Evolutionary conservation across 1,284 basidiomycete genomes (phyloP), one percentile per base, ranked within the genome.

Genomic region (Salmacisia buchloeana): DNA sequence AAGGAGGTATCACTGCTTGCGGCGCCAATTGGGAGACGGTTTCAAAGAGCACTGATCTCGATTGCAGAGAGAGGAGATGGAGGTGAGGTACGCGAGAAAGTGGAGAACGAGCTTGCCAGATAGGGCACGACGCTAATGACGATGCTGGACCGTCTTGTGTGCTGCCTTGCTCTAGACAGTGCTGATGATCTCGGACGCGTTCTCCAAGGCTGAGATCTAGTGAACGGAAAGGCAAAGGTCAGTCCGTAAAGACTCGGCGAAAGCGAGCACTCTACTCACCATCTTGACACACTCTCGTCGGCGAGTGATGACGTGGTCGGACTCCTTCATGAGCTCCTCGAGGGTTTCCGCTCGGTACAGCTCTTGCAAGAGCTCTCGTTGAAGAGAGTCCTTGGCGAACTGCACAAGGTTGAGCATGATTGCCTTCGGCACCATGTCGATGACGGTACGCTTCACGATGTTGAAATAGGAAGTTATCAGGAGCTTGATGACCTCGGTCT

Each of bases 401-500:
- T 88, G 89, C 59, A 98, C 94, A 33, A 98, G 86, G 27, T 92
- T 97, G 75, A 94, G 84, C 61, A 92, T 89, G 80, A 98, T 96
- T 38, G 94, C 94, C 70, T 83, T 83, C 21, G 96, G 96, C 9
- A 99, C 91, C 93, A 97, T 97, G 82, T 98, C 96, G 79, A 97
- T 97, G 88, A 98, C 93, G 81, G 97, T 94, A 61, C 94, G 89
- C 85, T 98, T 97, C 68, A 97, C 92, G 70, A 78, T 74, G 63
- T 77, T 77, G 39, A 73, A 78, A 68, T 77, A 69, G 29, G 69
- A 74, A 61, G 67, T 69, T 67, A 77, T 75, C 64, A 77, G 70
- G 43, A 88, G 91, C 82, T 81, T 98, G 86, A 98, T 98, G 66
- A 98, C 94, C 78, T 99, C 96, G 3, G 94, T 97, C 82, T 99